These are phyloP conservation scores for Citrus cavaleriei DNA, from an alignment of 345 rosid species.

Conservation along the genomic window DNA sequence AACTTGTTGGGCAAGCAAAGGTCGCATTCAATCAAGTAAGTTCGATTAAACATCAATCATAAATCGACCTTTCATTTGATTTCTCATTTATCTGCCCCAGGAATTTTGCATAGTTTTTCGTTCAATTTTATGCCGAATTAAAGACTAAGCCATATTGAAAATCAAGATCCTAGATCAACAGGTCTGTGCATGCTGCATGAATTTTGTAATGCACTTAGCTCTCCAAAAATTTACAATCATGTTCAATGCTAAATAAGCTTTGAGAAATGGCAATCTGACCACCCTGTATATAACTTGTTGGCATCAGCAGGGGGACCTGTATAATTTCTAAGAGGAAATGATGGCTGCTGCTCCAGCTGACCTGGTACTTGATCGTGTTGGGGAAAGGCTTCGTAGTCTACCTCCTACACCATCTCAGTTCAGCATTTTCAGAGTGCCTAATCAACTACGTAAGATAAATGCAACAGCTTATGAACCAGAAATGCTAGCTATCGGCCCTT, in stretches of 20 bases:
- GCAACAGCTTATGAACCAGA: constrained; percentile 21
- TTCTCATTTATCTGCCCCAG: too few species aligned
- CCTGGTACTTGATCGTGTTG: background rate
- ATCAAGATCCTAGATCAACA: too few species aligned
- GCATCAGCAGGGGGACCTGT: background rate
- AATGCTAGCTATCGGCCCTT: constrained; percentile 22
- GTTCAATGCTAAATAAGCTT: background rate
- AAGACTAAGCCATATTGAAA: too few species aligned
- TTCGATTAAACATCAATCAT: too few species aligned
- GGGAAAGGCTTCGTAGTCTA: background rate
- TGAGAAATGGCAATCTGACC: background rate
- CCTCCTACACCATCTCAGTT: background rate
- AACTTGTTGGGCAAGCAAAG: too few species aligned
- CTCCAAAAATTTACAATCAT: background rate
- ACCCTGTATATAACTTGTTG: background rate
- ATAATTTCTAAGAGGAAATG: background rate
- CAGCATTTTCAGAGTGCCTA: constrained; percentile 16
- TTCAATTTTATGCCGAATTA: too few species aligned
- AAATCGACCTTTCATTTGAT: too few species aligned
- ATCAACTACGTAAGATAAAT: background rate
- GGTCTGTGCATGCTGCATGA: too few species aligned
- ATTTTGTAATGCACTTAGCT: background rate
- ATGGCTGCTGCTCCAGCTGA: background rate
- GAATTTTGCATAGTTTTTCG: too few species aligned
- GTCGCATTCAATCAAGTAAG: too few species aligned